Evolutionary conservation across 1,139 yeast genomes (phyloP).

Genomic region (Sugiyamaella sp.): DNA sequence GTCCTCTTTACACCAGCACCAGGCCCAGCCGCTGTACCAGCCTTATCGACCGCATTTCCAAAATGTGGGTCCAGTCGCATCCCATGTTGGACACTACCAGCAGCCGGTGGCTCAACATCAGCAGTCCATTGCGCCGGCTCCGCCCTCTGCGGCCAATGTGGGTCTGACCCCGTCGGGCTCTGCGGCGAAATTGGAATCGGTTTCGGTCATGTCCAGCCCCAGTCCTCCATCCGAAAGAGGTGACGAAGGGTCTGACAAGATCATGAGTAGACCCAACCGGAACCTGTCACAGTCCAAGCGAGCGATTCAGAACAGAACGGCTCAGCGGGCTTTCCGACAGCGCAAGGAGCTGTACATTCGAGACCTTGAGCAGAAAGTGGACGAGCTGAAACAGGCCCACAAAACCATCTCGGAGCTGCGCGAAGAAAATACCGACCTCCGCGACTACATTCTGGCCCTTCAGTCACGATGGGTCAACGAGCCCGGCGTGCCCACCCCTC

Average conservation of each 20-base stretch:
- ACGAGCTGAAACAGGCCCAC: constrained; percentile 60
- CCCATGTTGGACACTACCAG: background rate
- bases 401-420: constrained; percentile 65
- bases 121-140: too few species aligned
- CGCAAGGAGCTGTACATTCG: constrained; percentile 77
- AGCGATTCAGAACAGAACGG: constrained; percentile 86
- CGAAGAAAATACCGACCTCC: constrained; percentile 68
- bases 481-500: constrained; percentile 29
- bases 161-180: background rate
- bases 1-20: too few species aligned
- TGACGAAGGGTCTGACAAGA: background rate
- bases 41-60: too few species aligned
- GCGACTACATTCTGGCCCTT: constrained; percentile 71
- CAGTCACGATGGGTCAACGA: constrained; percentile 66
- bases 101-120: background rate
- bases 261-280: constrained; percentile 44
- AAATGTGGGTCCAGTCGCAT: too few species aligned
- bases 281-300: constrained; percentile 69
- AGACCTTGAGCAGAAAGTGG: constrained; percentile 72
- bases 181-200: background rate
- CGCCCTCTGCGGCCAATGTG: too few species aligned
- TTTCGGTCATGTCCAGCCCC: background rate
- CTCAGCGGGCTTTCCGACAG: constrained; percentile 85
- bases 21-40: too few species aligned
- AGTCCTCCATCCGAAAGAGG: constrained; percentile 9